A percentile compares a stretch with the other conserved stretches of the same genome.
Conservation (phyloP, 495 filamentous ascomycete species). For the Penicillium maclennaniae region DNA sequence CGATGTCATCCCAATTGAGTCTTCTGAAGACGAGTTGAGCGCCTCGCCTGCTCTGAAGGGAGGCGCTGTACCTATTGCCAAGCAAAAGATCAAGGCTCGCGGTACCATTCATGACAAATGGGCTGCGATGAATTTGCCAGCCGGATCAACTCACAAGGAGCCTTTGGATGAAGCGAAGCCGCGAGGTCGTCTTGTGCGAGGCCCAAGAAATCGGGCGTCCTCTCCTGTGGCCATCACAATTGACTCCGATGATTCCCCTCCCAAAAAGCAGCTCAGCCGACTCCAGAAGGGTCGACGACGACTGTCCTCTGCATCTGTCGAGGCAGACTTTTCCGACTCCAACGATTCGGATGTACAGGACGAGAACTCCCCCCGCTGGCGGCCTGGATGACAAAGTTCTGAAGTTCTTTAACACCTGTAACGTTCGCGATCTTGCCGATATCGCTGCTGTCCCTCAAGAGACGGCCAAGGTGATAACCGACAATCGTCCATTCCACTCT, state of each 20-base stretch:
- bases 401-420: slow-evolving; percentile 79
- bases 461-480: slow-evolving; percentile 60
- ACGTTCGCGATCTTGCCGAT: slow-evolving; percentile 66
- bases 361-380: slow-evolving; percentile 31
- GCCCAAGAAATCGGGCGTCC: slow-evolving; percentile 30
- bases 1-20: slow-evolving; percentile 15
- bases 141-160: slow-evolving; percentile 8
- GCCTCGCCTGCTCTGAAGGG: slow-evolving; percentile 14
- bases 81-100: slow-evolving; percentile 58
- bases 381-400: slow-evolving; percentile 59
- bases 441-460: slow-evolving; percentile 68
- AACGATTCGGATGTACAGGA: slow-evolving; percentile 56
- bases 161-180: slow-evolving; percentile 30
- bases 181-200: slow-evolving; percentile 39
- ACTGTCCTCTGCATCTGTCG: slow-evolving; percentile 42
- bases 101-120: slow-evolving; percentile 61
- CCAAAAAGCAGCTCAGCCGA: slow-evolving; percentile 43
- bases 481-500: slow-evolving; percentile 62
- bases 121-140: slow-evolving; percentile 41
- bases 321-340: slow-evolving; percentile 41
- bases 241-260: slow-evolving; percentile 24
- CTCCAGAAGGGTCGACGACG: slow-evolving; percentile 58
- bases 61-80: slow-evolving; percentile 28
- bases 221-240: slow-evolving; percentile 15
- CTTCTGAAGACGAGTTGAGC: slow-evolving; percentile 42